phyloP scores from a whole-genome alignment of 352 stramenopile genomes.

The Globisporangium spinosum region DNA sequence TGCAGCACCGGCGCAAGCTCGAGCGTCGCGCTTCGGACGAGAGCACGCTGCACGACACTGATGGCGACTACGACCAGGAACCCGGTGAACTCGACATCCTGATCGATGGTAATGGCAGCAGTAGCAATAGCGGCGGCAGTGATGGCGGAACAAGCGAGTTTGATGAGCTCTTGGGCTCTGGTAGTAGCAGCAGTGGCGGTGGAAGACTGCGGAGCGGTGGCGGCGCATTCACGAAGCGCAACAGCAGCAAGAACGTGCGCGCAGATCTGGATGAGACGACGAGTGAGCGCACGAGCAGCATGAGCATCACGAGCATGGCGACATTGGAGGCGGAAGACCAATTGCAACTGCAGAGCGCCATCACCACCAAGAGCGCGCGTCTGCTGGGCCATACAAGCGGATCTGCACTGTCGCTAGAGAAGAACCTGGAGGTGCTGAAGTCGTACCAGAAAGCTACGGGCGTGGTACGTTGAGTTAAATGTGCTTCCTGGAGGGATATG shows the following conservation, averaged over 20 bases:
- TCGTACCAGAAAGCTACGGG: conserved; percentile 71
- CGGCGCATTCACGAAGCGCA: conserved; percentile 18
- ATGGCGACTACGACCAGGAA: conserved; percentile 19
- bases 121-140: background rate
- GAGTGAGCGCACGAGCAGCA: background rate
- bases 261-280: background rate
- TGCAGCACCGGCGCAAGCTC: conserved; percentile 59
- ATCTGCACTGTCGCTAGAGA: conserved; percentile 16
- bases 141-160: conserved; percentile 2
- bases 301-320: conserved; percentile 6
- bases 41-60: conserved; percentile 20
- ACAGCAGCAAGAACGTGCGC: conserved; percentile 8
- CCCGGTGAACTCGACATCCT: conserved; percentile 38
- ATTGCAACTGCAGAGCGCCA: conserved; percentile 9
- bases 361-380: conserved; percentile 3
- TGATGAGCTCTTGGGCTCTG: conserved; percentile 10
- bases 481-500: background rate
- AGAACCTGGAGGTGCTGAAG: conserved; percentile 43
- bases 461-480: conserved; percentile 27
- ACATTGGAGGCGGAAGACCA: conserved; percentile 13
- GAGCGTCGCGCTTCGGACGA: conserved; percentile 58
- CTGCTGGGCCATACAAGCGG: conserved; percentile 15
- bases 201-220: conserved; percentile 16
- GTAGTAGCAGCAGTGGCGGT: background rate
- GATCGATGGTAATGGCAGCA: conserved; percentile 28